Conservation (phyloP, 148 eudicot genomes). For the Nepenthes gracilis region DNA sequence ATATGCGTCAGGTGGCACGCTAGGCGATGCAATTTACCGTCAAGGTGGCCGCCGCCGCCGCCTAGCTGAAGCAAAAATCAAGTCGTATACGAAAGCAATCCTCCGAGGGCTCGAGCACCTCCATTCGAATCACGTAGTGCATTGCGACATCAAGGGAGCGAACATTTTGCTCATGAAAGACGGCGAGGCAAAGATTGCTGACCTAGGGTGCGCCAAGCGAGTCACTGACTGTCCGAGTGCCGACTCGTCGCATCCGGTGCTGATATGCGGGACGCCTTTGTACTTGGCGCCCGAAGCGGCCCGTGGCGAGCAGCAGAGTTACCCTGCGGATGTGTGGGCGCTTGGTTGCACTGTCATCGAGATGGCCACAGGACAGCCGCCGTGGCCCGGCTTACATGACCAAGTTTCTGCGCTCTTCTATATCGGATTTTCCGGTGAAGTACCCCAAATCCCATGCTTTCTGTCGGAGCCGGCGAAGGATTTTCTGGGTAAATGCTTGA, state of each 20-base stretch:
- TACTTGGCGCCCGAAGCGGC: conserved; percentile 73
- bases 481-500: conserved; percentile 47
- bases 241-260: conserved; percentile 1
- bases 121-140: conserved; percentile 18
- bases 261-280: conserved; percentile 57
- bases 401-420: conserved; percentile 27
- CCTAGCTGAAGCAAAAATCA: conserved; percentile 3
- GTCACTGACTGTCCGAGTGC: conserved; percentile 6
- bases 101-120: conserved; percentile 18
- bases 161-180: conserved; percentile 21
- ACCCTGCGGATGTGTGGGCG: conserved; percentile 51
- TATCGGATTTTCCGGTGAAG: conserved; percentile 42
- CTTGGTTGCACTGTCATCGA: conserved; percentile 56
- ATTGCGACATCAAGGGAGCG: conserved; percentile 25
- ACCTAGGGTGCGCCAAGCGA: conserved; percentile 60
- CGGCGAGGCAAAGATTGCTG: conserved; percentile 36
- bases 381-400: conserved; percentile 32
- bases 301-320: conserved; percentile 50
- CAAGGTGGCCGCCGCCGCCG: conserved; percentile 6
- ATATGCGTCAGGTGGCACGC: conserved; percentile 17
- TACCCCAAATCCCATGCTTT: conserved; percentile 32
- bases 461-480: conserved; percentile 42
- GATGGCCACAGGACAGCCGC: conserved; percentile 47
- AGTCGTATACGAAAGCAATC: conserved; percentile 3
- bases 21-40: conserved; percentile 5